Evolutionary conservation across 768 basidiomycete species (phyloP), one percentile per base, ranked within the genome.

Genomic region (Saitozyma sp.): DNA sequence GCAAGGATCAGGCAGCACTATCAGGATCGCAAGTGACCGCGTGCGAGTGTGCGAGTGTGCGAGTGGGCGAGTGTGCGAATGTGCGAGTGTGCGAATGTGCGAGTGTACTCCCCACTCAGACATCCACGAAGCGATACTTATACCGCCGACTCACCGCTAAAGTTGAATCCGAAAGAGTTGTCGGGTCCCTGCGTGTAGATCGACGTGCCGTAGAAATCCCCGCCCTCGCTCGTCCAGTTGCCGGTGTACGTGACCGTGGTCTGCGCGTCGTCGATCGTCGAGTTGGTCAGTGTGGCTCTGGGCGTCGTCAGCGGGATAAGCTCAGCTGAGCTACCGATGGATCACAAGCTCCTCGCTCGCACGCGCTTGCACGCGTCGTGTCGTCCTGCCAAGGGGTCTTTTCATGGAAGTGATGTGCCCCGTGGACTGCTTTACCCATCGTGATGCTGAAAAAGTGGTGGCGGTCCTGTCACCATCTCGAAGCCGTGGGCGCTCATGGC

Each of bases 131-230:
- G 14, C 2, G 46, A 2, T 6, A 46, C 66, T 42, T 29, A 73
- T 67, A 29, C 29, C 29, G 29, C 29, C 29, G 29, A 29, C 29
- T 29, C 29, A 29, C 29, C 74, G 19, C 39, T 50, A 58, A 79
- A 78, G 56, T 65, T 56, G 65, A 76, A 65, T 0, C 49, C 37
- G 20, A 73, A 54, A 0, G 66, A 41, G 52, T 75, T 75, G 19
- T 66, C 68, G 0, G 73, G 65, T 0, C 66, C 69, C 49, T 69
- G 55, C 10, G 75, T 76, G 56, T 77, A 79, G 10, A 60, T 72
- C 16, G 74, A 67, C 0, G 71, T 64, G 6, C 71, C 70, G 19
- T 73, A 74, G 59, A 77, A 78, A 9, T 48, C 20, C 20, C 63
- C 64, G 10, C 64, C 62, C 57, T 79, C 70, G 20, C 59, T 66